Evolutionary conservation across 1,284 basidiomycete genomes (phyloP).

Genomic region (Cutaneotrichosporon sp.): DNA sequence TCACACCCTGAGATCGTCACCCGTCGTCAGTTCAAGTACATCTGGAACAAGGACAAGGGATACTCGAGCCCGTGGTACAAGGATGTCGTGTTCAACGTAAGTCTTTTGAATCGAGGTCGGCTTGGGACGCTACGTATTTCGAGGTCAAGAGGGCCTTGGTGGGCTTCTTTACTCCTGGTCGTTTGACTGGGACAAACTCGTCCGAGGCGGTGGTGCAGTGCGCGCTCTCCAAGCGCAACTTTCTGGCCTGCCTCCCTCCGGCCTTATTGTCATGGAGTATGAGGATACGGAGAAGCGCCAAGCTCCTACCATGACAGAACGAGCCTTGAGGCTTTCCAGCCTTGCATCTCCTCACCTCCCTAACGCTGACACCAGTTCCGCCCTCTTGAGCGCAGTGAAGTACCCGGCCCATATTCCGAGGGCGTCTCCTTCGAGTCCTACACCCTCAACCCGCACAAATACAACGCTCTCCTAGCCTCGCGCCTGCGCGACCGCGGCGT

Average conservation of each 20-base stretch:
- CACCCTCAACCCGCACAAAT: constrained; percentile 51
- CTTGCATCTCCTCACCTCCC: too few relatives aligned
- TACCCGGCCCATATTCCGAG: constrained; percentile 27
- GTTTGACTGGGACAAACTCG: too few relatives aligned
- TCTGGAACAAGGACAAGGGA: constrained; percentile 45
- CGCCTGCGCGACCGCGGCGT: constrained; percentile 39
- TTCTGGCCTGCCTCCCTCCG: too few relatives aligned
- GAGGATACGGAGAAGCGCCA: too few relatives aligned
- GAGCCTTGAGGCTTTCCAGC: too few relatives aligned
- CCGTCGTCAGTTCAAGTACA: constrained; percentile 55
- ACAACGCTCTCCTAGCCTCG: constrained; percentile 44
- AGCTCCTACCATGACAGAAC: too few relatives aligned
- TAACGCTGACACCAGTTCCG: constrained; percentile 33
- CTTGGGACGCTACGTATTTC: too few relatives aligned
- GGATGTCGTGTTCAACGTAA: constrained; percentile 58
- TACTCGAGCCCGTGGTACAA: constrained; percentile 58
- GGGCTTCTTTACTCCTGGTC: neutral
- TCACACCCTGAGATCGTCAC: constrained; percentile 51
- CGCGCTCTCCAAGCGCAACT: too few relatives aligned
- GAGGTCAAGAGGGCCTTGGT: neutral
- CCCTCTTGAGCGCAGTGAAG: constrained; percentile 16
- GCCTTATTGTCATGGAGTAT: too few relatives aligned
- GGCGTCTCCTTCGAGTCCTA: constrained; percentile 49
- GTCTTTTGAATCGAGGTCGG: constrained; percentile 23
- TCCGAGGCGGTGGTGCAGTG: too few relatives aligned